Percentiles rank a stretch among this genome's conserved stretches.
Evolutionary conservation across 257 asterid genomes (phyloP).

Genomic region (Solanum ossicruentum): DNA sequence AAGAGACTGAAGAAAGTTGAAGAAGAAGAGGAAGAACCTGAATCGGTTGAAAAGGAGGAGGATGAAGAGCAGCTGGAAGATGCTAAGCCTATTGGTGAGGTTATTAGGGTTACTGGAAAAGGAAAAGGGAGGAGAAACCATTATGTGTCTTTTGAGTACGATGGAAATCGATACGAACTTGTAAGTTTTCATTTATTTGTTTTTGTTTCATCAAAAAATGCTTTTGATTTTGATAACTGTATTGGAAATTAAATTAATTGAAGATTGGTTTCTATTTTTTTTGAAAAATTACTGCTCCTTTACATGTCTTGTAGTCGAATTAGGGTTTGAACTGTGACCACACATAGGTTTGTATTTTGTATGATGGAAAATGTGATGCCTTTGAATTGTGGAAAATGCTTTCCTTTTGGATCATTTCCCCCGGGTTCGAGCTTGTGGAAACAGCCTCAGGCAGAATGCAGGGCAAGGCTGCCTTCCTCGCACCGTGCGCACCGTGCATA

Average conservation of each 20-base stretch:
- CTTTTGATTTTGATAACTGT: not conserved
- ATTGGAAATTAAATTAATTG: not conserved
- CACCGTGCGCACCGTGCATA: not conserved
- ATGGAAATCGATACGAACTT: conserved; percentile 57
- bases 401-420: not conserved
- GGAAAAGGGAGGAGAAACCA: conserved; percentile 43
- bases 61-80: conserved; percentile 21
- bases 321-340: not conserved
- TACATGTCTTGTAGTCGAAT: not conserved
- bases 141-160: conserved; percentile 52
- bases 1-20: conserved; percentile 25
- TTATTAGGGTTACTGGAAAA: conserved; percentile 54
- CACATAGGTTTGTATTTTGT: not conserved
- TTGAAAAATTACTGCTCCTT: not conserved
- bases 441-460: not conserved
- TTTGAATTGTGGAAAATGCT: not conserved
- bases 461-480: not conserved
- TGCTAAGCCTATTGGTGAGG: conserved; percentile 63
- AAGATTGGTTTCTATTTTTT: not conserved
- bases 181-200: conserved; percentile 24
- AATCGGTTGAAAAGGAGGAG: not conserved
- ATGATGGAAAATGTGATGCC: not conserved
- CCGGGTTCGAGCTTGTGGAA: not conserved
- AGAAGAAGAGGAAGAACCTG: conserved; percentile 22
- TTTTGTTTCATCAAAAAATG: not conserved